Percentiles rank a stretch among this genome's conserved stretches.
phyloP scores from a whole-genome alignment of 2,329 filamentous ascomycete genomes.

The Colletotrichum cuscutae region DNA sequence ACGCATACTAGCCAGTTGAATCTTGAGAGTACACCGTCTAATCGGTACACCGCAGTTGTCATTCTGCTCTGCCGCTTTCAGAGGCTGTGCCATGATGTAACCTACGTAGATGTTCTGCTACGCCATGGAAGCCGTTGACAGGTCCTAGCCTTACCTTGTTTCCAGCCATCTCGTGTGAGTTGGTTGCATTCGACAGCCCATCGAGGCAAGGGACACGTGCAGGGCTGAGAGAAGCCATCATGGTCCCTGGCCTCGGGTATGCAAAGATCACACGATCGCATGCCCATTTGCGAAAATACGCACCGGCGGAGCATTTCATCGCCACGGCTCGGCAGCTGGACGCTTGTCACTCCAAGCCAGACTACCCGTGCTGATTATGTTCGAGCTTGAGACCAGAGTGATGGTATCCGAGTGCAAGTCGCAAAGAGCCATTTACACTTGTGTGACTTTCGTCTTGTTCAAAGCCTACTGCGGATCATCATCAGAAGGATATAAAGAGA shows the following conservation, averaged over 20 bases:
- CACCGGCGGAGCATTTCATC: background rate
- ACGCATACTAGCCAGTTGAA: background rate
- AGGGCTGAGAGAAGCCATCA: background rate
- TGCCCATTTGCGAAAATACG: slow-evolving; percentile 4
- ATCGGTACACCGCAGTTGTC: too few relatives aligned
- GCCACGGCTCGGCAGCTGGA: slow-evolving; percentile 23
- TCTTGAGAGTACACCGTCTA: too few relatives aligned
- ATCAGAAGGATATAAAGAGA: background rate
- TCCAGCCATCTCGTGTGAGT: background rate
- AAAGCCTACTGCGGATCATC: background rate
- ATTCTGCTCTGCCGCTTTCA: background rate
- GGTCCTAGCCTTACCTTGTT: background rate
- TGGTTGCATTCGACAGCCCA: background rate
- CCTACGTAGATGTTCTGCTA: background rate
- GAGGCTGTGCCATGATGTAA: slow-evolving; percentile 12
- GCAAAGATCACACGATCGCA: slow-evolving; percentile 7
- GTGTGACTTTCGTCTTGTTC: too few relatives aligned
- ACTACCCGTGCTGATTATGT: too few relatives aligned
- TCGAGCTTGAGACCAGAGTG: too few relatives aligned
- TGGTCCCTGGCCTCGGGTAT: background rate
- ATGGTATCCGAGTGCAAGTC: too few relatives aligned
- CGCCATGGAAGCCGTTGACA: background rate
- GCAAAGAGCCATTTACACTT: too few relatives aligned
- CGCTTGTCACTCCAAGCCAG: too few relatives aligned
- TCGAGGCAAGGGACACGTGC: slow-evolving; percentile 2